phyloP scores from a whole-genome alignment of 441 rosid species.

The Erodium chrysanthum region DNA sequence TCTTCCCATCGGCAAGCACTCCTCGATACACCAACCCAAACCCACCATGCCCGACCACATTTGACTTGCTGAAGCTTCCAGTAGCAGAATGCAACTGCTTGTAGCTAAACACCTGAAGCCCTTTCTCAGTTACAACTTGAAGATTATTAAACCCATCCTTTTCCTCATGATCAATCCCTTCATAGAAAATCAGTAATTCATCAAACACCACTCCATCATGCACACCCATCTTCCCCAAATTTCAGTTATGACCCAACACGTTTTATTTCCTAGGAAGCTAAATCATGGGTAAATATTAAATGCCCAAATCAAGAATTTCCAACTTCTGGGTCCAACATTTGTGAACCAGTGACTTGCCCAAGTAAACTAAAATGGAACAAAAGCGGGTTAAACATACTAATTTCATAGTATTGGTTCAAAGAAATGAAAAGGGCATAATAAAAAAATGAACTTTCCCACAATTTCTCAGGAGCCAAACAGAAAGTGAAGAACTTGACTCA shows the following conservation, averaged over 20 bases:
- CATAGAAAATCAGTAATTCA: neutral
- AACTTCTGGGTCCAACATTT: neutral
- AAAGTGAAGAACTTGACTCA: slow-evolving; percentile 19
- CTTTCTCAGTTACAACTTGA: slow-evolving; percentile 37
- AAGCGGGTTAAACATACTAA: neutral
- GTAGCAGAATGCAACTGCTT: slow-evolving; percentile 83
- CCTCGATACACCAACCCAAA: slow-evolving; percentile 81
- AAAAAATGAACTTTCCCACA: slow-evolving; percentile 5
- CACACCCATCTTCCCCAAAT: neutral
- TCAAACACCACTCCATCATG: neutral
- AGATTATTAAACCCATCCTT: slow-evolving; percentile 28
- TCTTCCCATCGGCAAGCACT: slow-evolving; percentile 67
- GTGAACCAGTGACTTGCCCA: neutral
- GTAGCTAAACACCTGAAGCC: slow-evolving; percentile 59
- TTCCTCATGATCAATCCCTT: slow-evolving; percentile 43
- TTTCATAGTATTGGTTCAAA: neutral
- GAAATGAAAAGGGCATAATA: neutral
- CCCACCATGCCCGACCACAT: slow-evolving; percentile 91
- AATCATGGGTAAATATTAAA: neutral
- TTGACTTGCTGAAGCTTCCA: slow-evolving; percentile 78
- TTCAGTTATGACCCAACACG: neutral
- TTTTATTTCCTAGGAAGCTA: neutral
- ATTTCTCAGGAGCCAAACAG: slow-evolving; percentile 3
- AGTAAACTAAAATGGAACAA: too few relatives aligned
- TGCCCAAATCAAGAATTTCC: neutral